Conservation (phyloP, 768 basidiomycete genomes). For the Strobilomyces confusus region DNA sequence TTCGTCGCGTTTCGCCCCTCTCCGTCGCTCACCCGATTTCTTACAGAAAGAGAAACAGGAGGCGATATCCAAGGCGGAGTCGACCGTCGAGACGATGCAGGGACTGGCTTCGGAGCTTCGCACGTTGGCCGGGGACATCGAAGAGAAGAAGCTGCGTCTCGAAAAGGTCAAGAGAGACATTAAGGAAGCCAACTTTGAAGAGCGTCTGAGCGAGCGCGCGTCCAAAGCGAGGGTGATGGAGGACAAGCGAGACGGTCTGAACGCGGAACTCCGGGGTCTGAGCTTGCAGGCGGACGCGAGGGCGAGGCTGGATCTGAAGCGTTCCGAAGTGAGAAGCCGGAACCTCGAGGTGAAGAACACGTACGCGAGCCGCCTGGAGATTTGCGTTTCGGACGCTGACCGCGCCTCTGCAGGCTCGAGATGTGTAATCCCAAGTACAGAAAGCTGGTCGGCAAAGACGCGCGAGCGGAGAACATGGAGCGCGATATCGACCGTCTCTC, state of each 20-base stretch:
- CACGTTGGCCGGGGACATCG: slow-evolving; percentile 56
- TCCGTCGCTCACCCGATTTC: too few species aligned
- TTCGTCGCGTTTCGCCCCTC: background rate
- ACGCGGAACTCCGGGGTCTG: slow-evolving; percentile 63
- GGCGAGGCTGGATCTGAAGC: slow-evolving; percentile 74
- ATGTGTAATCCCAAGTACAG: slow-evolving; percentile 57
- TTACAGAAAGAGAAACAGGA: slow-evolving; percentile 47
- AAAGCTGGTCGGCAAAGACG: slow-evolving; percentile 56
- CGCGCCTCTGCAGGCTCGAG: slow-evolving; percentile 49
- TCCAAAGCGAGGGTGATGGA: slow-evolving; percentile 59
- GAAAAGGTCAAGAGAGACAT: slow-evolving; percentile 59
- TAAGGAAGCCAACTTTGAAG: slow-evolving; percentile 59
- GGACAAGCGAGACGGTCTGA: slow-evolving; percentile 63
- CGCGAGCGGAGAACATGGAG: slow-evolving; percentile 70
- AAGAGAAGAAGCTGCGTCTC: slow-evolving; percentile 61
- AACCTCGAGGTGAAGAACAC: slow-evolving; percentile 60
- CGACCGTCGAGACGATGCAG: slow-evolving; percentile 53
- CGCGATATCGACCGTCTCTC: slow-evolving; percentile 57
- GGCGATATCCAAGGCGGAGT: slow-evolving; percentile 50
- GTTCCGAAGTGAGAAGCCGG: slow-evolving; percentile 62
- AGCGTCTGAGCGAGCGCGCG: slow-evolving; percentile 51
- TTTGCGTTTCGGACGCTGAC: background rate
- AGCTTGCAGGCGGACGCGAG: slow-evolving; percentile 78
- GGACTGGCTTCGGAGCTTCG: slow-evolving; percentile 50
- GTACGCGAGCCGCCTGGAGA: slow-evolving; percentile 40